Base-by-base conservation (phyloP, 768 basidiomycete species). In the Lepiota subincarnata region DNA sequence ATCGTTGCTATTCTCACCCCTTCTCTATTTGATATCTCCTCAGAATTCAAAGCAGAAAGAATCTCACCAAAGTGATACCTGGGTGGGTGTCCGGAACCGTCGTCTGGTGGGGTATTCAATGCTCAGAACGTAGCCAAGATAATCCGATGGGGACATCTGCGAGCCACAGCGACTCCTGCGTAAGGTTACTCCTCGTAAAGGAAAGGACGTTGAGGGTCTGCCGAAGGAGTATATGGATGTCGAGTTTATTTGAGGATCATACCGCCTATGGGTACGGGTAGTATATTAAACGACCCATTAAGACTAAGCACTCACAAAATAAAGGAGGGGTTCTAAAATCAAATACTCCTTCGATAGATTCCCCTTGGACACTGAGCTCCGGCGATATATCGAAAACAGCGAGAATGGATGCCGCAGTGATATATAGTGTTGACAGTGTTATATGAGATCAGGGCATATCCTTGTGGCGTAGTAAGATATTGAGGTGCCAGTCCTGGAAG, bases 321-420 rank as follows among this genome's bases (percentile, higher is more conserved):
- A 20, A 45, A 16, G 4, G 50, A 52, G n/a, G 42, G 26, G 34
- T n/a, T 16, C 31, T 44, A 12, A 40, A 48, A 31, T 41, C 35
- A 35, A 50, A 37, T 7, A 45, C 37, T 10, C 39, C 48, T 19
- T 44, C 35, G 13, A 51, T 47, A 18, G 49, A 43, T 13, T 42
- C 46, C 0, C 53, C 49, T 8, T 34, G n/a, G 2, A 6, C 55
- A 28, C 56, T 47, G 46, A 43, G 43, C 26, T 28, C 45, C 16
- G 50, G 58, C n/a, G 54, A 55, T 36, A 61, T 63, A 54, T 62
- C 59, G 38, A 50, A 57, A 13, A 50, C 7, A 35, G 60, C 55
- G 48, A 59, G 52, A 45, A 53, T 54, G 12, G 56, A 52, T 4
- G 50, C 50, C 6, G 41, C 26, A 13, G 26, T 12, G 10, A 48